Evolutionary conservation across 768 basidiomycete species (phyloP), one percentile per base, ranked within the genome.

Genomic region (Calvatia gigantea): DNA sequence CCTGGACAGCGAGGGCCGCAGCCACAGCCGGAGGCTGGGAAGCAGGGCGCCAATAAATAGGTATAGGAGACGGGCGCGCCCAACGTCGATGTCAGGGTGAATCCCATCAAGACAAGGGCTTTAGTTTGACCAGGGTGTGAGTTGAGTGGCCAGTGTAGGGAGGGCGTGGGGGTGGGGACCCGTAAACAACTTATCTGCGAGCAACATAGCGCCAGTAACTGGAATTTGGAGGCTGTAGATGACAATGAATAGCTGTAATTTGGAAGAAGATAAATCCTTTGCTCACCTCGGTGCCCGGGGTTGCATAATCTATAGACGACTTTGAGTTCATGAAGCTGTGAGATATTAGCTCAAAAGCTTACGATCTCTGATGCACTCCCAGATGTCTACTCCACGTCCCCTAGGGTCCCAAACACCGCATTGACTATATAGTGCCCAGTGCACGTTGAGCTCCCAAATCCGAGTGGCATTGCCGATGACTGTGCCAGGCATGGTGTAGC

Each of bases 311-410:
- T 88, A 54, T 25, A 47, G 51, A 7, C 21, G 48, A 38, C 6
- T 21, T 25, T 19, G 29, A n/a, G n/a, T n/a, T n/a, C n/a, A n/a
- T n/a, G n/a, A n/a, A n/a, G n/a, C n/a, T n/a, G n/a, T n/a, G n/a
- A n/a, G n/a, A n/a, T n/a, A n/a, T n/a, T n/a, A n/a, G n/a, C n/a
- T n/a, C n/a, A 49, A 59, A 33, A 49, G 79, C 85, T 70, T 69
- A 89, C 87, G 87, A 62, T 81, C 79, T 68, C 75, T 70, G 51
- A 88, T 73, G 65, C 87, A 89, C 63, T 89, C 86, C 86, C 86
- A 89, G 52, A 89, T 79, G 54, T 87, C 85, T 38, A 89, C 87
- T 25, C 84, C 82, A 37, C 81, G 79, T 50, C 81, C 76, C 68
- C 77, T 79, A 21, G 80, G 70, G 69, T 89, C 84, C 87, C 86